phyloP scores from a whole-genome alignment of 2,329 filamentous ascomycete species.

The Volutella citrinella region DNA sequence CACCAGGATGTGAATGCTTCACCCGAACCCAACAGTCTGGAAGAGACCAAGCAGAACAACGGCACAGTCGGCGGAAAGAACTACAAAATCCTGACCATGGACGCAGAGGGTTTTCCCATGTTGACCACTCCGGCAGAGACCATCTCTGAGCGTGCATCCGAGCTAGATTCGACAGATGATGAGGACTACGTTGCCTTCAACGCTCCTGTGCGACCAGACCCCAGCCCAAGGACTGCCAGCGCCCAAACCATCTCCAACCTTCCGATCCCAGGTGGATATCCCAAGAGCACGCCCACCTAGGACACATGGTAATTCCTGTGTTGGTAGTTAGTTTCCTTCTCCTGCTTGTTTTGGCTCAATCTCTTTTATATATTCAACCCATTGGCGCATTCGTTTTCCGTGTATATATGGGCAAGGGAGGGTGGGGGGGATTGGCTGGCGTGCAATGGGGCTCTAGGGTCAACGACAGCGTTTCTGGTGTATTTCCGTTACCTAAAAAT shows the following conservation, averaged over 20 bases:
- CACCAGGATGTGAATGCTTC: conserved; percentile 4
- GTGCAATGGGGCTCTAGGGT: no score
- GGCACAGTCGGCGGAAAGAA: conserved; percentile 9
- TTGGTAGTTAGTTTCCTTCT: no score
- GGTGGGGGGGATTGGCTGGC: no score
- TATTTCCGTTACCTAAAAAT: no score
- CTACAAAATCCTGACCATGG: conserved; percentile 17
- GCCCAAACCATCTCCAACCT: conserved; percentile 60
- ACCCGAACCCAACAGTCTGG: conserved; percentile 5
- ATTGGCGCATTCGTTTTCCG: conserved; percentile 5
- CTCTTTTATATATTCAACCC: conserved; percentile 10
- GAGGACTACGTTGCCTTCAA: conserved; percentile 15
- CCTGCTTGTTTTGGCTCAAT: no score
- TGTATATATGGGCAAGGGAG: conserved; percentile 8
- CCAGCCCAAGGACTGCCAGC: conserved; percentile 36
- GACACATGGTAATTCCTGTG: no score
- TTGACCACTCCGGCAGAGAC: conserved; percentile 12
- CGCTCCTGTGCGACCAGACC: conserved; percentile 22
- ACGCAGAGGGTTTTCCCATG: conserved; percentile 22
- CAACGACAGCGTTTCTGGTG: no score
- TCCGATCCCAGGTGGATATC: conserved; percentile 68
- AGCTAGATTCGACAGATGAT: conserved; percentile 20
- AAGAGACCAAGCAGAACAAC: conserved; percentile 12
- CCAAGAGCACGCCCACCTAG: conserved; percentile 45
- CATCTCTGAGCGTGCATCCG: conserved; percentile 17